Percentiles rank a stretch among this genome's conserved stretches.
Conservation (phyloP, 2,329 filamentous ascomycete species). For the Berkeleyomyces basicola region DNA sequence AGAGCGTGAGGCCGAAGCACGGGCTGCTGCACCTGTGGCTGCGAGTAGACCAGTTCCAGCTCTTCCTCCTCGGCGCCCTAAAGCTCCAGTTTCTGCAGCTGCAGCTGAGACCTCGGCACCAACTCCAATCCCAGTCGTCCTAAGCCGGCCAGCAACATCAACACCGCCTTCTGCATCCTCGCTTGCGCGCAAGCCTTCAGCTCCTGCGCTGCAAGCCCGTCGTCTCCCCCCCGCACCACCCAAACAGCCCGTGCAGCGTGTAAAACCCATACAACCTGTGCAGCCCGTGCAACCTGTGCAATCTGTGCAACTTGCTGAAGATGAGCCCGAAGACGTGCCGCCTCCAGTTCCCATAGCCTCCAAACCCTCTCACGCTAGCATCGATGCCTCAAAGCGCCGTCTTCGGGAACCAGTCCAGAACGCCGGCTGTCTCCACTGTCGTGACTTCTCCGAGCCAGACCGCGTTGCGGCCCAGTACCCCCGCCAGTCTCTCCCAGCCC, state of each 20-base stretch:
- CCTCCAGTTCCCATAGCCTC: slow-evolving; percentile 37
- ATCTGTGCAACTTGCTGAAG: not conserved
- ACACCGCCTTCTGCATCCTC: slow-evolving; percentile 14
- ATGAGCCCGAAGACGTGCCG: slow-evolving; percentile 24
- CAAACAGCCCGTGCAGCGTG: not conserved
- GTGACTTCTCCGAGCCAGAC: slow-evolving; percentile 77
- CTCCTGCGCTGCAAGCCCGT: slow-evolving; percentile 17
- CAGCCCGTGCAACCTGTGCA: not conserved
- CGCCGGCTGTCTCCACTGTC: slow-evolving; percentile 56
- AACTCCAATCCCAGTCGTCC: too few species aligned
- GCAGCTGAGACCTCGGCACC: not conserved
- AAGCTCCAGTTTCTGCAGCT: not conserved
- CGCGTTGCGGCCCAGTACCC: slow-evolving; percentile 62
- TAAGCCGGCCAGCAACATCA: not conserved
- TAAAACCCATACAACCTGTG: not conserved
- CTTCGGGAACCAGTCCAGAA: slow-evolving; percentile 28
- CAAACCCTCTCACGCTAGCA: slow-evolving; percentile 33
- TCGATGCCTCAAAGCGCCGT: not conserved
- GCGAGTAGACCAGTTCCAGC: slow-evolving; percentile 1
- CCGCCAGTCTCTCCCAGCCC: slow-evolving; percentile 47
- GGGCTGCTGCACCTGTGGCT: slow-evolving; percentile 23
- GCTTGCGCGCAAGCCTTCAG: too few species aligned
- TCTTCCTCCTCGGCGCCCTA: not conserved
- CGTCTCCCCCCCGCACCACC: slow-evolving; percentile 25
- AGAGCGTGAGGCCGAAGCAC: slow-evolving; percentile 34